These are phyloP conservation scores for Coix lacrymajobi DNA, from an alignment of 176 grass and related monocot genomes.

Conservation along the genomic window DNA sequence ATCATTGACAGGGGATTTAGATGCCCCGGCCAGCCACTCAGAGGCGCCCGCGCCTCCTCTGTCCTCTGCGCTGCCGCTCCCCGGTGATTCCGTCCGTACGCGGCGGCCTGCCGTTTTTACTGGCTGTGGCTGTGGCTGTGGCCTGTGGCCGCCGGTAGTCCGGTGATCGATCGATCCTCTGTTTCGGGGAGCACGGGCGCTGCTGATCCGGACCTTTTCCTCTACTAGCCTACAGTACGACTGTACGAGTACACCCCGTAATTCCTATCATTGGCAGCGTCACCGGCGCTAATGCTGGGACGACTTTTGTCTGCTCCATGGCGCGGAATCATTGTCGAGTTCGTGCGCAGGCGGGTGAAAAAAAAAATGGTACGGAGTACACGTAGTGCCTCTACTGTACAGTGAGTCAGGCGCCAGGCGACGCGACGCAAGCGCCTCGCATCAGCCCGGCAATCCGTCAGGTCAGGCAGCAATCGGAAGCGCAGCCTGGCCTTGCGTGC, in stretches of 20 bases:
- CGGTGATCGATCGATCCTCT: too few relatives aligned
- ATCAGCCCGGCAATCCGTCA: neutral
- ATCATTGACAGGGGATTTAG: constrained; percentile 41
- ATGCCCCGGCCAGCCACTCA: constrained; percentile 1
- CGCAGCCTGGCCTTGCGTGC: neutral
- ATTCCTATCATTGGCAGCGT: neutral
- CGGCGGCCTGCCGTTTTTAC: neutral
- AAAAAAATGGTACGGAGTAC: neutral
- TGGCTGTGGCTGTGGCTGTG: too few relatives aligned
- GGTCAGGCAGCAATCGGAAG: neutral
- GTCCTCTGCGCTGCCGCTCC: too few relatives aligned
- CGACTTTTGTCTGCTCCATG: too few relatives aligned
- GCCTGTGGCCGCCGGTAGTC: too few relatives aligned
- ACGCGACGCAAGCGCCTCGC: neutral
- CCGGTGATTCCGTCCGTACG: neutral
- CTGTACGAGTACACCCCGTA: too few relatives aligned
- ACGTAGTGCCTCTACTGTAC: too few relatives aligned
- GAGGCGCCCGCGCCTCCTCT: neutral
- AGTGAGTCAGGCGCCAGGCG: neutral
- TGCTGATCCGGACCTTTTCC: neutral
- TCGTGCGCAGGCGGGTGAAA: neutral
- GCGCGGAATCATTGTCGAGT: neutral
- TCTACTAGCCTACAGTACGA: neutral
- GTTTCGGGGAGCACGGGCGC: too few relatives aligned
- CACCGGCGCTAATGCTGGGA: neutral